phyloP scores from a whole-genome alignment of 345 rosid genomes.

The Citrus hindsii region DNA sequence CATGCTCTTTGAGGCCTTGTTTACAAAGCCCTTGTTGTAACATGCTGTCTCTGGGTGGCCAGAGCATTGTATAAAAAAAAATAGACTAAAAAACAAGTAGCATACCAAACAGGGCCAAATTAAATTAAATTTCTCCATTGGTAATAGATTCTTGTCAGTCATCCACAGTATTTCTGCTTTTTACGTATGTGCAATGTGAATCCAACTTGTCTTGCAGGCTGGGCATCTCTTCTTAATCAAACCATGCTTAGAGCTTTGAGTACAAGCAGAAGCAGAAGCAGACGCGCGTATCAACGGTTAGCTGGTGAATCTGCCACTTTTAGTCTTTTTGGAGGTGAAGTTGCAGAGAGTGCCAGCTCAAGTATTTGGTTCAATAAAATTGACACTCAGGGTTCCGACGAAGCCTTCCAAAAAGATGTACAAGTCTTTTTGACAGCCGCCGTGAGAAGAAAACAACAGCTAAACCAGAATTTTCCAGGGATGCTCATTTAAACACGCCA shows the following conservation, averaged over 20 bases:
- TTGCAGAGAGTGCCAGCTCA: conserved; percentile 49
- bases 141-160: neutral
- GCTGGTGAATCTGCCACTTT: conserved; percentile 28
- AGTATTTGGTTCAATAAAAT: conserved; percentile 24
- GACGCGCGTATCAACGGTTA: conserved; percentile 43
- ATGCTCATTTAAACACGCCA: no score
- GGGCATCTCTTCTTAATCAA: neutral
- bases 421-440: conserved; percentile 5
- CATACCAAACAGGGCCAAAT: no score
- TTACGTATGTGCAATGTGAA: neutral
- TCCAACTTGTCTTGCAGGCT: neutral
- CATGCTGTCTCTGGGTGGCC: no score
- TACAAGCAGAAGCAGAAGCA: conserved; percentile 35
- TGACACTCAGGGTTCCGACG: neutral
- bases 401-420: conserved; percentile 27
- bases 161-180: neutral
- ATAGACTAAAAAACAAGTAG: no score
- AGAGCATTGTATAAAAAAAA: no score
- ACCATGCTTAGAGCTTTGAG: conserved; percentile 65
- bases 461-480: no score
- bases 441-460: no score
- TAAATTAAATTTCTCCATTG: no score
- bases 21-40: no score
- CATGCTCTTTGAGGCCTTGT: neutral
- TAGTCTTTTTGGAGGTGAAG: conserved; percentile 19